Conservation (phyloP, 306 rosid genomes). For the Pterocarpus santalinus region DNA sequence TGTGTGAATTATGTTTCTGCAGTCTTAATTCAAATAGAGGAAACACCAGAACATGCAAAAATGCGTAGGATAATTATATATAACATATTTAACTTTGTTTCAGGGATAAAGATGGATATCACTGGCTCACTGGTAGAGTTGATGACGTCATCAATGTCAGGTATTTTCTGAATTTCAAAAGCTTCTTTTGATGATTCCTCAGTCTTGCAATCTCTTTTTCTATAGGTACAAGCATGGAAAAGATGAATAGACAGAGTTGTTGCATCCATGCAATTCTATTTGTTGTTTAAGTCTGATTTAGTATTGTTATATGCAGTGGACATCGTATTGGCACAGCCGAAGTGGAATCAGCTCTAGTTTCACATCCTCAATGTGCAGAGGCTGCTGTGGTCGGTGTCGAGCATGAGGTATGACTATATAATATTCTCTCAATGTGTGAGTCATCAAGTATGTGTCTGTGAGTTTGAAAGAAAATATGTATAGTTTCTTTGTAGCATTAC, state of each 20-base stretch:
- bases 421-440: conserved; percentile 20
- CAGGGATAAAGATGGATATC: conserved; percentile 98
- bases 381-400: conserved; percentile 99
- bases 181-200: conserved; percentile 6
- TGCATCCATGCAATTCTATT: conserved; percentile 11
- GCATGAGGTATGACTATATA: conserved; percentile 76
- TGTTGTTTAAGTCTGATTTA: conserved; percentile 34
- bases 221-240: conserved; percentile 23
- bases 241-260: conserved; percentile 18
- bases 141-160: conserved; percentile 99
- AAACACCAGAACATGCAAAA: conserved; percentile 22
- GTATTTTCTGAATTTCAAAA: conserved; percentile 52
- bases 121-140: conserved; percentile 99
- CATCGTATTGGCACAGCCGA: conserved; percentile 99
- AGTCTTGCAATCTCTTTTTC: conserved; percentile 4
- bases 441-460: conserved; percentile 3
- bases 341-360: conserved; percentile 97
- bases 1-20: conserved; percentile 22
- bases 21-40: not conserved
- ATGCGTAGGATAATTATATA: conserved; percentile 42
- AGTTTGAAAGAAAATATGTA: not conserved
- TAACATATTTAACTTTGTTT: conserved; percentile 47
- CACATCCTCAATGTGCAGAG: conserved; percentile 93
- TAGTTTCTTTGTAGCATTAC: conserved; percentile 29
- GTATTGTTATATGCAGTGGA: conserved; percentile 68